Base-by-base conservation (phyloP, 2,329 filamentous ascomycete genomes). In the Epichloe hybrida region DNA sequence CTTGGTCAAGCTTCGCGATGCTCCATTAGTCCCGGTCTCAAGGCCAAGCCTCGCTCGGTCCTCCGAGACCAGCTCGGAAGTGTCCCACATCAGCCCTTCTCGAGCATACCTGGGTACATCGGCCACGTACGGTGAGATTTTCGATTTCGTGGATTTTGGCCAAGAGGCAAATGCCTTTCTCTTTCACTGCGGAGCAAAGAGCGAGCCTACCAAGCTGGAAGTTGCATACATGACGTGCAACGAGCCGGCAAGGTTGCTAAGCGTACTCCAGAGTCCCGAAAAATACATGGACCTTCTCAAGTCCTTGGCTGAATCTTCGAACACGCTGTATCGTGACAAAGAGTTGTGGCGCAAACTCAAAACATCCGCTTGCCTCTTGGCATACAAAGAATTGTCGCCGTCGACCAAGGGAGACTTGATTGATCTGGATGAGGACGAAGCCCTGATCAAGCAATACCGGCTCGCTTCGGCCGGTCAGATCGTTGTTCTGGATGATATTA, bases 131-230 rank as follows among this genome's bases (percentile, higher is more conserved):
- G 85, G 81, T 11, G 86, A 95, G 35, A 94, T 98, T 35, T 95
- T 98, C 57, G 89, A 97, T 63, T 98, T 96, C 66, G 90, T 97
- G 13, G 87, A 97, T 63, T 98, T 96, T 69, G 89, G 91, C 0
- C 71, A 76, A 36, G 83, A 91, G 62, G 91, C 88, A 2, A 97
- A 97, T 60, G 74, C 85, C 0, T 98, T 98, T 61, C 70, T 98
- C 17, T 79, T 89, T 58, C 86, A 87, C 55, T 88, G 90, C 56
- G 93, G 93, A 9, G 91, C 89, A 3, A 96, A 95, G 66, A 83
- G 80, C 55, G 91, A 98, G 65, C 93, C 93, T 4, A 94, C 85
- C 3, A 93, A 87, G 59, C 65, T 79, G 3, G 93, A 98, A 65
- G 79, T 98, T 57, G 91, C 90, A 4, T 76, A 80, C 39, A 81